phyloP scores from a whole-genome alignment of 2,329 filamentous ascomycete genomes.

The Fusarium verrucosum region DNA sequence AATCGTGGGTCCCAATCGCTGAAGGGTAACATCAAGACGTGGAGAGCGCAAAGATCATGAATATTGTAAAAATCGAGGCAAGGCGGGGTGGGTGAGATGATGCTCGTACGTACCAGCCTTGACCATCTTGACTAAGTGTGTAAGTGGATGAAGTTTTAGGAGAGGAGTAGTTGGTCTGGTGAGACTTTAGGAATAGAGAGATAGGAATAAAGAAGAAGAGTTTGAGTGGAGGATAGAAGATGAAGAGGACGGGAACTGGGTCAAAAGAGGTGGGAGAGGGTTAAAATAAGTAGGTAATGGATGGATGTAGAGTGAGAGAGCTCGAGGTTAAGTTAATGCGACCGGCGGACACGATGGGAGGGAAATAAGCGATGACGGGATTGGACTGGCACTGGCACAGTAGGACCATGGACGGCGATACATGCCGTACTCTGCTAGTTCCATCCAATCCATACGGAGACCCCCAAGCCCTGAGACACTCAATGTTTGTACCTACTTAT shows the following conservation, averaged over 20 bases:
- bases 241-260: slow-evolving; percentile 11
- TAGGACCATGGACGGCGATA: slow-evolving; percentile 12
- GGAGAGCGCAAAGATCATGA: not conserved
- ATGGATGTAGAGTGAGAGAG: slow-evolving; percentile 29
- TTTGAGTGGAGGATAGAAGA: slow-evolving; percentile 13
- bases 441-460: slow-evolving; percentile 7
- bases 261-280: slow-evolving; percentile 36
- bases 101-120: slow-evolving; percentile 64
- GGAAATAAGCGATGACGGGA: slow-evolving; percentile 17
- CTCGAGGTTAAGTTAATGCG: slow-evolving; percentile 29
- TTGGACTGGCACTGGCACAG: too few relatives aligned
- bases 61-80: slow-evolving; percentile 2
- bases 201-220: slow-evolving; percentile 11
- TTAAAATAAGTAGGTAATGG: slow-evolving; percentile 37
- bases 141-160: slow-evolving; percentile 18
- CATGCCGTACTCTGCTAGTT: slow-evolving; percentile 9
- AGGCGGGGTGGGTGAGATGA: slow-evolving; percentile 40
- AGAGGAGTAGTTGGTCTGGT: slow-evolving; percentile 1
- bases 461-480: slow-evolving; percentile 11
- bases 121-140: slow-evolving; percentile 59
- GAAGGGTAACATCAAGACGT: not conserved
- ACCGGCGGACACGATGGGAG: slow-evolving; percentile 9
- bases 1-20: slow-evolving; percentile 2
- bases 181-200: slow-evolving; percentile 8
- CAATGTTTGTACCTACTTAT: too few relatives aligned